Evolutionary conservation across 208 protist species (phyloP).

Genomic region (Tritrichomonas musculus): DNA sequence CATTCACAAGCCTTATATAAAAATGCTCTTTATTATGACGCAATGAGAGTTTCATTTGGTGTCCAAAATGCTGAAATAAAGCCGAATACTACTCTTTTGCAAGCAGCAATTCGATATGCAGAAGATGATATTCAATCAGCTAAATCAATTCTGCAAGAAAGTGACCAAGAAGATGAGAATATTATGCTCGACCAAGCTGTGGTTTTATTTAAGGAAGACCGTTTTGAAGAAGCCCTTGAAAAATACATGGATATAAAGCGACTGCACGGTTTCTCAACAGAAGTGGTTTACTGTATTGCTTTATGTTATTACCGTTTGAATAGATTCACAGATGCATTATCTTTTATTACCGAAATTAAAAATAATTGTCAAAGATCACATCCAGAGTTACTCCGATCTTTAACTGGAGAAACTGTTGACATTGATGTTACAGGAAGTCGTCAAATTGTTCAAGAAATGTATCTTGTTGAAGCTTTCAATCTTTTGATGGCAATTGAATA

Average conservation of each 20-base stretch:
- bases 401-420: not conserved
- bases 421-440: not conserved
- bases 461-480: not conserved
- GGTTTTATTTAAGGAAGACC: not conserved
- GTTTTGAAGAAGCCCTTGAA: not conserved
- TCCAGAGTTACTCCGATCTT: not conserved
- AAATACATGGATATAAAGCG: not conserved
- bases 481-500: not conserved
- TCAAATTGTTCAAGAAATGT: not conserved
- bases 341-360: not conserved
- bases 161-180: not conserved
- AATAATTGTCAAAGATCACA: not conserved
- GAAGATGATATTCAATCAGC: conserved; percentile 31
- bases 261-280: not conserved
- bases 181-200: not conserved
- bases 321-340: not conserved
- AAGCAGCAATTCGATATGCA: not conserved
- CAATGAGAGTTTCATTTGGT: not conserved
- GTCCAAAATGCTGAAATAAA: not conserved
- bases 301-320: not conserved
- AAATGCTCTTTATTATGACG: conserved; percentile 66
- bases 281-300: not conserved
- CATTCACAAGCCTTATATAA: conserved; percentile 85
- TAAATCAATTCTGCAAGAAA: not conserved
- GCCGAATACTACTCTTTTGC: not conserved